Evolutionary conservation across 2,329 filamentous ascomycete species (phyloP), one percentile per base, ranked within the genome.

Genomic region (Alternaria novae-zelandiae): DNA sequence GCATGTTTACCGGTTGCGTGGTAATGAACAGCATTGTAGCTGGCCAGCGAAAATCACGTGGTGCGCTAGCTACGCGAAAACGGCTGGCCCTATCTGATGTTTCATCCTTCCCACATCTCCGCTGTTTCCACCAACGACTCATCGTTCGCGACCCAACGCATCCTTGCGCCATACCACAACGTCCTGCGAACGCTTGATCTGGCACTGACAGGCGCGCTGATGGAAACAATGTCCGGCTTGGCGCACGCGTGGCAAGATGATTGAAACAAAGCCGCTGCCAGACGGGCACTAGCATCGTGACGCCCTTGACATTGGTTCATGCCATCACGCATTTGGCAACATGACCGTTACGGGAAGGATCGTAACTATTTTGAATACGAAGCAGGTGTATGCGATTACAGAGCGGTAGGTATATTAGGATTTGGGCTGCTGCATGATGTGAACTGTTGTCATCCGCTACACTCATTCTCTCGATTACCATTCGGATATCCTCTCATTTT

Each of bases 401-500:
- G 7, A 47, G 13, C 25, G 17, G 13, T 3, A 44, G 20, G 17
- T 57, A 57, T 57, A 51, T 44, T 23, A 46, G 26, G 5, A 54
- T 46, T 41, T 28, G 45, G 5, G 15, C 5, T 41, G 25, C 23
- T 54, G 26, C 49, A 0, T 21, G 5, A 45, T 23, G 10, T 17
- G 4, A 13, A 36, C 8, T 20, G 10, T 12, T 21, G 10, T 30
- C 23, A 20, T 45, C 13, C 25, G 8, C 3, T 32, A 59, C 59
- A 58, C 30, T 66, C 64, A 7, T 64, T 65, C 12, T 63, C 44
- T 26, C 55, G 7, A 26, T 25, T 54, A 11, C 8, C 36, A 56
- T 57, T 56, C 54, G 55, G 62, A 3, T 23, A 46, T 53, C 23
- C 54, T 53, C 59, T 57, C 49, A 54, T 64, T 61, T 70, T 64